Conservation (phyloP, 164 flowering plant genomes). For the Macadamia tetraphylla region DNA sequence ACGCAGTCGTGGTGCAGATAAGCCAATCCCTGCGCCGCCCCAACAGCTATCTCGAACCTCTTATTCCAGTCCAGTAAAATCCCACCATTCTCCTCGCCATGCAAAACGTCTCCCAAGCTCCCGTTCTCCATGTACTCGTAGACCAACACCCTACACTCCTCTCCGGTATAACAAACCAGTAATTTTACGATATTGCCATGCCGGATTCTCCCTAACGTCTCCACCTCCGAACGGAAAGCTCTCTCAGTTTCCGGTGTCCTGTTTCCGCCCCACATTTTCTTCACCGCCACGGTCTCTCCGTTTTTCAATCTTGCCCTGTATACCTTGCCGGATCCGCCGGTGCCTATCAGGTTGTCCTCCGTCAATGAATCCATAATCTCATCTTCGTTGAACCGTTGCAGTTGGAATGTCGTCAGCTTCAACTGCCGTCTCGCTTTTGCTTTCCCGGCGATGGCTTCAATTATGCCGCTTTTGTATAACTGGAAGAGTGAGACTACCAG, state of each 20-base stretch:
- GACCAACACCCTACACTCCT: slow-evolving; percentile 47
- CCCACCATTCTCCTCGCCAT: slow-evolving; percentile 38
- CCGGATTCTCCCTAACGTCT: slow-evolving; percentile 47
- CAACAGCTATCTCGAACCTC: slow-evolving; percentile 48
- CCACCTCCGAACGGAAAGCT: slow-evolving; percentile 52
- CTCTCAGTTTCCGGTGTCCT: slow-evolving; percentile 25
- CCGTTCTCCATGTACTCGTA: slow-evolving; percentile 79
- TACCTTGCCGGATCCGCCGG: slow-evolving; percentile 62
- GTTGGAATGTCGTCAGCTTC: slow-evolving; percentile 47
- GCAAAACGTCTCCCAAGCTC: slow-evolving; percentile 66
- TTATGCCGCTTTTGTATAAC: slow-evolving; percentile 18
- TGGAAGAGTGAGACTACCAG: slow-evolving; percentile 29
- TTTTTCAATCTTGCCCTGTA: slow-evolving; percentile 42
- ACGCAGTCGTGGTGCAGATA: slow-evolving; percentile 78
- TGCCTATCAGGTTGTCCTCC: slow-evolving; percentile 45
- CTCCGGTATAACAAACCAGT: slow-evolving; percentile 36
- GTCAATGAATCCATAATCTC: slow-evolving; percentile 35
- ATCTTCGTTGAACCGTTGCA: slow-evolving; percentile 32
- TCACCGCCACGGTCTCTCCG: slow-evolving; percentile 60
- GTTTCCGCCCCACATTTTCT: slow-evolving; percentile 41
- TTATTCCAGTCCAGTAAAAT: slow-evolving; percentile 40
- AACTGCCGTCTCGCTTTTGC: slow-evolving; percentile 20
- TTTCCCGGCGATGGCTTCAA: slow-evolving; percentile 12
- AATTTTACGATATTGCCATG: slow-evolving; percentile 62
- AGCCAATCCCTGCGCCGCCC: slow-evolving; percentile 68